phyloP scores from a whole-genome alignment of 1,284 basidiomycete species.

The Schizophyllum amplum region DNA sequence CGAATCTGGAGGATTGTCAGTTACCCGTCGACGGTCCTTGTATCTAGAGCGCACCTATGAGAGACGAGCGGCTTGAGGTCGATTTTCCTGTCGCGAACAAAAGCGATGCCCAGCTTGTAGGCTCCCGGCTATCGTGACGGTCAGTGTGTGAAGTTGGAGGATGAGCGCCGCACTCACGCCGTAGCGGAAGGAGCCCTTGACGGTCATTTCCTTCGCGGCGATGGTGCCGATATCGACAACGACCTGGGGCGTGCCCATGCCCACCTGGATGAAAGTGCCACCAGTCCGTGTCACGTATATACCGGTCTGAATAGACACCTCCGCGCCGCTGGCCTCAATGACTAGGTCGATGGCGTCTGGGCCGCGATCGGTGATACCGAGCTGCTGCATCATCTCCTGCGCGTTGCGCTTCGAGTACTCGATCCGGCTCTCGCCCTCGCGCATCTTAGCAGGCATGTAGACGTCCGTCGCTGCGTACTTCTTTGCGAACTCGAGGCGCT shows the following conservation, averaged over 20 bases:
- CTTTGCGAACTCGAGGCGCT: slow-evolving; percentile 83
- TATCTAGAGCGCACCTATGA: slow-evolving; percentile 55
- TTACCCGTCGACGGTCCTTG: slow-evolving; percentile 7
- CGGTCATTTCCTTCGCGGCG: slow-evolving; percentile 68
- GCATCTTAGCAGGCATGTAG: slow-evolving; percentile 59
- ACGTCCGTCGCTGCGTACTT: slow-evolving; percentile 82
- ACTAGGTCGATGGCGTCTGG: slow-evolving; percentile 57
- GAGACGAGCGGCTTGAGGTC: slow-evolving; percentile 87
- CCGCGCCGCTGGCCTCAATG: slow-evolving; percentile 84
- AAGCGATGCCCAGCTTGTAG: slow-evolving; percentile 79
- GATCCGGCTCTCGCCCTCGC: slow-evolving; percentile 58
- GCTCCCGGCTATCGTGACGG: slow-evolving; percentile 55
- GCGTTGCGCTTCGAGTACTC: slow-evolving; percentile 69
- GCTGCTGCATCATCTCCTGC: slow-evolving; percentile 43
- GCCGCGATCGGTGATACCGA: slow-evolving; percentile 56
- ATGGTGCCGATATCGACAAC: slow-evolving; percentile 54
- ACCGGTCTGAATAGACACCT: slow-evolving; percentile 81
- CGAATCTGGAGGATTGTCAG: slow-evolving; percentile 40
- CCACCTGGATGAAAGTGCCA: slow-evolving; percentile 72
- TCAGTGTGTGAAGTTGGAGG: background rate
- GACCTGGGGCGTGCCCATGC: slow-evolving; percentile 63
- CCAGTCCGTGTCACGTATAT: slow-evolving; percentile 67
- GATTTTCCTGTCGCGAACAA: slow-evolving; percentile 74
- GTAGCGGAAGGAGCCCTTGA: slow-evolving; percentile 86
- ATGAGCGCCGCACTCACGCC: slow-evolving; percentile 43